These are phyloP conservation scores for Plasmodium berghei DNA, from an alignment of 169 alveolate genomes.

Conservation along the genomic window DNA sequence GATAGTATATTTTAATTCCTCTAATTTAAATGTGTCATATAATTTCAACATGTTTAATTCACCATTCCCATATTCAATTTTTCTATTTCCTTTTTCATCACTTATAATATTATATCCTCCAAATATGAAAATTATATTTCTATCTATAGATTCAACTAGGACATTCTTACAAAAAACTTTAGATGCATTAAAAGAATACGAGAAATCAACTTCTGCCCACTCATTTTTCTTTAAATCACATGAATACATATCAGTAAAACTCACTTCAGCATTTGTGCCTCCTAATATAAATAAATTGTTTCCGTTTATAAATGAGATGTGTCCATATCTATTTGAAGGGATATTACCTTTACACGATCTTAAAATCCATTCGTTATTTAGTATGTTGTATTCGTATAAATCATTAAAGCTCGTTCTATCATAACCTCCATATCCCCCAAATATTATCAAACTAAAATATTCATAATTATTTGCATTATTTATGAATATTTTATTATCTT, in stretches of 20 bases:
- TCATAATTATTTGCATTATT: constrained; percentile 32
- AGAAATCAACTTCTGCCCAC: constrained; percentile 67
- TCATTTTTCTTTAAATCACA: constrained; percentile 55
- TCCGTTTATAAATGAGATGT: constrained; percentile 59
- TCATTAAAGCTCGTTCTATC: constrained; percentile 67
- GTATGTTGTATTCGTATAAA: constrained; percentile 43
- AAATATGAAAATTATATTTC: constrained; percentile 63
- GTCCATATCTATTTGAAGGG: constrained; percentile 57
- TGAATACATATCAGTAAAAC: constrained; percentile 69
- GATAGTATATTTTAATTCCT: constrained; percentile 42
- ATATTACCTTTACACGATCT: constrained; percentile 46
- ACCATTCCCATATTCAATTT: constrained; percentile 27
- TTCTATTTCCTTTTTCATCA: constrained; percentile 70
- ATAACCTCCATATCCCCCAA: constrained; percentile 75
- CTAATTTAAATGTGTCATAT: constrained; percentile 65
- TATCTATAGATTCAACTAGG: constrained; percentile 58
- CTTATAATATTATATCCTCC: constrained; percentile 66
- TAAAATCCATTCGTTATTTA: constrained; percentile 48
- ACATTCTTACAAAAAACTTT: constrained; percentile 52
- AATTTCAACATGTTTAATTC: constrained; percentile 59
- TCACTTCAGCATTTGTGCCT: constrained; percentile 69
- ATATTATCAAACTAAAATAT: constrained; percentile 54
- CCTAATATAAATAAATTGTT: constrained; percentile 67
- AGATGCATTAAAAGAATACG: constrained; percentile 54
- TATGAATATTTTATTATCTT: constrained; percentile 35